Conservation (phyloP, 768 basidiomycete genomes). For the Lyophyllum atratum region DNA sequence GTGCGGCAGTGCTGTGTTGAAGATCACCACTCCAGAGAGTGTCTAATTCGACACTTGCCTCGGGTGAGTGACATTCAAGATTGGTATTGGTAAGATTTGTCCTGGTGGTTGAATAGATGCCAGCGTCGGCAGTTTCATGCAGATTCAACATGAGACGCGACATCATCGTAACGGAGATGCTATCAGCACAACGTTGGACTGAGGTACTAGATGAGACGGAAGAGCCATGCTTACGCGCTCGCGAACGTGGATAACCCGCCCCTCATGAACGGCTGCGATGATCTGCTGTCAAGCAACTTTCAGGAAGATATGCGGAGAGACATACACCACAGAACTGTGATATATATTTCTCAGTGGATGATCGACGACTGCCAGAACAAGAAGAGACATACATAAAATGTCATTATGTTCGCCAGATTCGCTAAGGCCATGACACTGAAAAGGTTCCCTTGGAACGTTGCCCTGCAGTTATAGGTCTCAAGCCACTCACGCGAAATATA, state of each 20-base stretch:
- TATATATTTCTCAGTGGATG: constrained; percentile 1
- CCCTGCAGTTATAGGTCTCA: not conserved
- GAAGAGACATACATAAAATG: constrained; percentile 33
- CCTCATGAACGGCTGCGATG: constrained; percentile 41
- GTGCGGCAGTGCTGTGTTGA: not conserved
- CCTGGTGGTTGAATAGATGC: constrained; percentile 30
- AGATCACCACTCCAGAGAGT: constrained; percentile 23
- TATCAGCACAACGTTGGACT: constrained; percentile 15
- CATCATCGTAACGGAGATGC: constrained; percentile 53
- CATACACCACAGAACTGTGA: constrained; percentile 28
- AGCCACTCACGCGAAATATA: constrained; percentile 54
- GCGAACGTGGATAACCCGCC: constrained; percentile 53
- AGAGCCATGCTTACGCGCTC: constrained; percentile 39
- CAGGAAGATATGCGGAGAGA: not conserved
- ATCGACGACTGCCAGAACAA: not conserved
- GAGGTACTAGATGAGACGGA: not conserved
- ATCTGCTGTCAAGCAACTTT: not conserved
- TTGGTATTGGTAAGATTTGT: constrained; percentile 19
- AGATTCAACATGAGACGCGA: constrained; percentile 60
- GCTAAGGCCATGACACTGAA: constrained; percentile 52
- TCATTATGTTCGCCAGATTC: constrained; percentile 49
- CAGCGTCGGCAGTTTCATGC: constrained; percentile 39
- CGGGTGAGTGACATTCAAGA: constrained; percentile 16
- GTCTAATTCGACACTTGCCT: constrained; percentile 25
- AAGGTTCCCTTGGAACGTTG: not conserved